A percentile compares a stretch with the other conserved stretches of the same genome.
Conservation (phyloP, 768 basidiomycete species). For the Asterophora parasitica region DNA sequence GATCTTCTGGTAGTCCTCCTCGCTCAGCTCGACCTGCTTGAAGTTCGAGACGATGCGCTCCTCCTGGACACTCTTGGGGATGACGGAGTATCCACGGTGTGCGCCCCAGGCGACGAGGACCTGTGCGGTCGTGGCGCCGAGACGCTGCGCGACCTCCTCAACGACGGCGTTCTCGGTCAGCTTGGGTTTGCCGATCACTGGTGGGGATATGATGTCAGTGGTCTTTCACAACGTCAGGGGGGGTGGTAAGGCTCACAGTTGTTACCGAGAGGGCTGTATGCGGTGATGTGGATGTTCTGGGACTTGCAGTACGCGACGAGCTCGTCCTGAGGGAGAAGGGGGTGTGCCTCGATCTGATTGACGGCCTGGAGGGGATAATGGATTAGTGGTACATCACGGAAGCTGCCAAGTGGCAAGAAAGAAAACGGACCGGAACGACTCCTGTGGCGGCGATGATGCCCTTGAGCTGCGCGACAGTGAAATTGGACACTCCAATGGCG, state of each 20-base stretch:
- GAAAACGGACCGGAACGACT: constrained; percentile 56
- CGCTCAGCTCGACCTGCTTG: constrained; percentile 61
- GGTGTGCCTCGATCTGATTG: constrained; percentile 86
- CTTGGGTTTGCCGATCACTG: constrained; percentile 57
- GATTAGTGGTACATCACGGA: not conserved
- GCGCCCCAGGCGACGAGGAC: constrained; percentile 81
- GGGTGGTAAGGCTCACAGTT: constrained; percentile 49
- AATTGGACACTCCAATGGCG: constrained; percentile 82
- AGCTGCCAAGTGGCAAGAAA: not conserved
- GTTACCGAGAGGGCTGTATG: constrained; percentile 74
- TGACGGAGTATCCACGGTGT: constrained; percentile 72
- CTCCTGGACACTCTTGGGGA: constrained; percentile 78
- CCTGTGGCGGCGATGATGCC: constrained; percentile 66
- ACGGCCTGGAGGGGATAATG: constrained; percentile 33
- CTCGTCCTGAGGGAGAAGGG: constrained; percentile 70
- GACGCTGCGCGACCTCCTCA: constrained; percentile 54
- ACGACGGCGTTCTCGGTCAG: constrained; percentile 66
- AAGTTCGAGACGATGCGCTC: constrained; percentile 75
- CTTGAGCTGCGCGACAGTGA: constrained; percentile 59
- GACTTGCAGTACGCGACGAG: constrained; percentile 64
- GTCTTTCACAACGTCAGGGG: not conserved
- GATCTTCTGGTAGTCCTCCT: constrained; percentile 64
- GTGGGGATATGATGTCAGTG: not conserved
- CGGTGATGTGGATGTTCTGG: constrained; percentile 65
- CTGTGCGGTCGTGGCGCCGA: constrained; percentile 69